A percentile compares a stretch with the other conserved stretches of the same genome.
Evolutionary conservation across 2,329 filamentous ascomycete species (phyloP).

Genomic region (Apiospora malaysiana): DNA sequence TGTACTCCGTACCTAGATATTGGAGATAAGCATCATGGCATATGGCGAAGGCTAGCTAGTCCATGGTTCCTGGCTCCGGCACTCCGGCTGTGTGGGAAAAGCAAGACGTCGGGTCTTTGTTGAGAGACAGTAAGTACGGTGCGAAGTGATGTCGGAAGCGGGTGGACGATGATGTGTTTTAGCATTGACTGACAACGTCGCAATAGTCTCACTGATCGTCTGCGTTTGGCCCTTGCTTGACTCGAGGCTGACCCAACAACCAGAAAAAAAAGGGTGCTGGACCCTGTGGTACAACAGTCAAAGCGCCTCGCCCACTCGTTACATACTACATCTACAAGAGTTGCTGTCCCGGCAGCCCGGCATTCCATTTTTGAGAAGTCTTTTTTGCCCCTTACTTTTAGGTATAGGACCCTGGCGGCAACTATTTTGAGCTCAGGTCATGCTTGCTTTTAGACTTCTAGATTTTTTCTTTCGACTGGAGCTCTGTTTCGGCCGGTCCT

Average conservation of each 20-base stretch:
- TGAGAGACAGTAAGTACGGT: conserved; percentile 1
- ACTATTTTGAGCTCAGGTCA: background rate
- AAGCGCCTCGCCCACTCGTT: background rate
- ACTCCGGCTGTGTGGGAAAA: conserved; percentile 5
- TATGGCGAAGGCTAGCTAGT: background rate
- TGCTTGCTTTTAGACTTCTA: conserved; percentile 5
- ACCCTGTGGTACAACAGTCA: background rate
- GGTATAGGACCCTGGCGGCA: background rate
- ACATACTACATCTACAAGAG: background rate
- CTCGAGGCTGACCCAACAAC: conserved; percentile 16
- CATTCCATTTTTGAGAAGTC: background rate
- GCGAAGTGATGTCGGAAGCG: background rate
- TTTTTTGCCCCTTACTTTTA: background rate
- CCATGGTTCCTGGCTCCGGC: background rate
- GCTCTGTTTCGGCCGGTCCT: background rate
- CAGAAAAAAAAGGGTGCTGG: conserved; percentile 6
- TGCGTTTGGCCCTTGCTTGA: conserved; percentile 7
- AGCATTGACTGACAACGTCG: conserved; percentile 13
- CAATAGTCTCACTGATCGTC: conserved; percentile 12
- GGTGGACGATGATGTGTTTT: background rate
- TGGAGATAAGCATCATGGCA: background rate
- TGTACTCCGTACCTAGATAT: too few relatives aligned
- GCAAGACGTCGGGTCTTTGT: background rate
- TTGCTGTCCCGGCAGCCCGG: background rate
- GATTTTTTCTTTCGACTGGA: conserved; percentile 12